These are phyloP conservation scores for Pseudopithomyces maydicus DNA, from an alignment of 2,329 filamentous ascomycete species.

Conservation along the genomic window DNA sequence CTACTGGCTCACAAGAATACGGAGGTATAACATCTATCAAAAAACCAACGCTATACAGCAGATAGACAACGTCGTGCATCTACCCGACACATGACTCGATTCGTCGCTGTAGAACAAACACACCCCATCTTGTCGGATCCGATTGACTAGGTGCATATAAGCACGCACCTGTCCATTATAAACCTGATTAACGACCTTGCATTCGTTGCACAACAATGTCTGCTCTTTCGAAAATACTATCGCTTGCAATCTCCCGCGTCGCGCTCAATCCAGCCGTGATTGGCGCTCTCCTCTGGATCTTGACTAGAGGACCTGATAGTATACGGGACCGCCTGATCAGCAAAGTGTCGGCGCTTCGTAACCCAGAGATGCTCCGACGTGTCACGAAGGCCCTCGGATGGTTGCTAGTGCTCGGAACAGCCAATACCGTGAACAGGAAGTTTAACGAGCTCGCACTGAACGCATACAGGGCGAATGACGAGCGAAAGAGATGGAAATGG, in stretches of 20 bases:
- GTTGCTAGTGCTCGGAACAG: constrained; percentile 40
- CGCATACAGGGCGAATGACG: constrained; percentile 44
- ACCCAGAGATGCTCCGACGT: constrained; percentile 23
- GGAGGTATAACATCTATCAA: too few species aligned
- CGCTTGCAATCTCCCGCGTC: constrained; percentile 24
- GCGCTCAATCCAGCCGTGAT: constrained; percentile 38
- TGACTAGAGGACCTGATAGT: constrained; percentile 36
- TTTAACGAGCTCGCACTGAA: constrained; percentile 44
- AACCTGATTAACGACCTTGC: neutral
- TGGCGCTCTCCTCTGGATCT: constrained; percentile 33
- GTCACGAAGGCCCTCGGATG: constrained; percentile 34
- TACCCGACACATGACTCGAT: too few species aligned
- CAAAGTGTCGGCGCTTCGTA: constrained; percentile 25
- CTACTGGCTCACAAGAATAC: too few species aligned
- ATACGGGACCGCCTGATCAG: constrained; percentile 28
- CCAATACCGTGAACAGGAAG: constrained; percentile 29
- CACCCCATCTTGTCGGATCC: too few species aligned
- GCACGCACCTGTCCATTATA: too few species aligned
- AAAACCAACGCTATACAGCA: too few species aligned
- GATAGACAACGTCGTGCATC: too few species aligned
- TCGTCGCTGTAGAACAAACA: too few species aligned
- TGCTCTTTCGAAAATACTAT: constrained; percentile 21
- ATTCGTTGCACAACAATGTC: neutral
- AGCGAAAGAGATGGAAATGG: constrained; percentile 43
- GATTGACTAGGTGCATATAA: too few species aligned